phyloP scores from a whole-genome alignment of 225 moss, liverwort and hornwort genomes.

The Thuidium tamariscinum region DNA sequence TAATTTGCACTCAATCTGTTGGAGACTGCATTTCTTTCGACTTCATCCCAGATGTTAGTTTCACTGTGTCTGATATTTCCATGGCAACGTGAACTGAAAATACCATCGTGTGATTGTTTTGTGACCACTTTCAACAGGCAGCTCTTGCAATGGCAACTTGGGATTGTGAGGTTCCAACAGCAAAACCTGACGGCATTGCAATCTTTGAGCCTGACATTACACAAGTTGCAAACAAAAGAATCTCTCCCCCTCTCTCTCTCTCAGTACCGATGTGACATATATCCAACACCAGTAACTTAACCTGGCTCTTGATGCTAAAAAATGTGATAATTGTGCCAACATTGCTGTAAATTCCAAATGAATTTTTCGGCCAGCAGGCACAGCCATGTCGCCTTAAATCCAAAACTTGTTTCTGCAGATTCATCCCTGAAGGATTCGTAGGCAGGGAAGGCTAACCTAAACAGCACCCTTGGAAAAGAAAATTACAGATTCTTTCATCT shows the following conservation, averaged over 20 bases:
- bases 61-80: background rate
- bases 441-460: background rate
- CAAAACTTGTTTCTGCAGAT: background rate
- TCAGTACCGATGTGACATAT: background rate
- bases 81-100: background rate
- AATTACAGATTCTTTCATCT: background rate
- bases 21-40: background rate
- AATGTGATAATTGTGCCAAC: background rate
- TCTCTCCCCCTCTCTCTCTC: no score
- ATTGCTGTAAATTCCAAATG: background rate
- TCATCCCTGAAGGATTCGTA: background rate
- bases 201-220: background rate
- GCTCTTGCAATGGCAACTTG: background rate
- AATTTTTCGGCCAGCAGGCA: no score
- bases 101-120: background rate
- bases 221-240: background rate
- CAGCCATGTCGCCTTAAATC: background rate
- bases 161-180: background rate
- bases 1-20: background rate
- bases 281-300: background rate
- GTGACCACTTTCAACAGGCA: background rate
- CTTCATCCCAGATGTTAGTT: background rate
- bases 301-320: background rate
- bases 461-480: background rate
- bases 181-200: background rate